Evolutionary conservation across 2,329 filamentous ascomycete genomes (phyloP).

Genomic region (Penicillium occitanis): DNA sequence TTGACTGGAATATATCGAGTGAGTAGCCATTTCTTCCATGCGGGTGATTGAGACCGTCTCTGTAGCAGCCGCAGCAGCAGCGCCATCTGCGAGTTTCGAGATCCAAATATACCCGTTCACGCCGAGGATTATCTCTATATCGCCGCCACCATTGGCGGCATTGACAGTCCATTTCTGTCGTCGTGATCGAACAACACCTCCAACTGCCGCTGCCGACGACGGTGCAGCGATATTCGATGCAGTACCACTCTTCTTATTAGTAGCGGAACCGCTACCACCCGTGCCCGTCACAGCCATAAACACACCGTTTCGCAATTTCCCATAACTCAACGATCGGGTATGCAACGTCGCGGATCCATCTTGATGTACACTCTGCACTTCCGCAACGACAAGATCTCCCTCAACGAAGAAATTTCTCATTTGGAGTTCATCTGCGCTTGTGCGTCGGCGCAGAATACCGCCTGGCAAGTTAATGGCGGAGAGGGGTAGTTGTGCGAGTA

Average conservation of each 20-base stretch:
- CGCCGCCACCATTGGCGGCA: slow-evolving; percentile 48
- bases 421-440: slow-evolving; percentile 93
- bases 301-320: slow-evolving; percentile 89
- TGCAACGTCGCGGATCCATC: slow-evolving; percentile 87
- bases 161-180: slow-evolving; percentile 82
- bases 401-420: slow-evolving; percentile 97
- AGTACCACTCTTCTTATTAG: slow-evolving; percentile 31
- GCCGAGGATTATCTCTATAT: slow-evolving; percentile 82
- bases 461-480: slow-evolving; percentile 92
- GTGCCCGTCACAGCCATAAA: slow-evolving; percentile 80
- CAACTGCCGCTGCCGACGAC: slow-evolving; percentile 60
- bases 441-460: slow-evolving; percentile 85
- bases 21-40: slow-evolving; percentile 82
- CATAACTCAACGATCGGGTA: slow-evolving; percentile 87
- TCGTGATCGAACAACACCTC: slow-evolving; percentile 77
- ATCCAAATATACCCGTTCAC: slow-evolving; percentile 99
- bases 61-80: slow-evolving; percentile 41
- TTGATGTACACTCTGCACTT: slow-evolving; percentile 84
- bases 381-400: slow-evolving; percentile 88
- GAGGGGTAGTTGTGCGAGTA: slow-evolving; percentile 81
- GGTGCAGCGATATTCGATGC: slow-evolving; percentile 59
- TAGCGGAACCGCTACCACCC: slow-evolving; percentile 63
- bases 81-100: slow-evolving; percentile 70
- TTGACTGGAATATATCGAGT: slow-evolving; percentile 88
- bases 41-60: slow-evolving; percentile 69